Evolutionary conservation across 306 rosid species (phyloP).

Genomic region (Abrus precatorius): DNA sequence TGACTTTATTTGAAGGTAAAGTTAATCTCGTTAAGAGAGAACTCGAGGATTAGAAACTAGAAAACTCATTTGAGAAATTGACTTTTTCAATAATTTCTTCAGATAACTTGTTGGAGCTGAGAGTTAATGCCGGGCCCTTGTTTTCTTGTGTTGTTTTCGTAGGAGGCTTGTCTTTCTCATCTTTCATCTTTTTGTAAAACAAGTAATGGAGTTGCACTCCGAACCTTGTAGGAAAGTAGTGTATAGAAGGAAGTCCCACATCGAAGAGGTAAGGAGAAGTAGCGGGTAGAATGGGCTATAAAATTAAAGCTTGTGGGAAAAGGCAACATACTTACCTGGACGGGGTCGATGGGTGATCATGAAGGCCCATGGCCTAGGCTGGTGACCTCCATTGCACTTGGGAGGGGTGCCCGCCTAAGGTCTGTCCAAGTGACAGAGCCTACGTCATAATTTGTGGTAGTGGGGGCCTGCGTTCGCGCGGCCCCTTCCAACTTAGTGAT

Average conservation of each 20-base stretch:
- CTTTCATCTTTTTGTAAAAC: neutral
- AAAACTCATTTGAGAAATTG: neutral
- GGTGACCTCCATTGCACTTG: constrained; percentile 66
- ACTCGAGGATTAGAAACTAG: neutral
- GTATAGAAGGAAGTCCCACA: constrained; percentile 19
- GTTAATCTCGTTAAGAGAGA: neutral
- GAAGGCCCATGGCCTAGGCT: constrained; percentile 64
- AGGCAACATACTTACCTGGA: constrained; percentile 62
- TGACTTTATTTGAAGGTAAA: neutral
- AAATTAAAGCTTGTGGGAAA: neutral
- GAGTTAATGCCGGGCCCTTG: neutral
- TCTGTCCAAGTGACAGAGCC: constrained; percentile 70
- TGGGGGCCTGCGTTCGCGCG: constrained; percentile 90
- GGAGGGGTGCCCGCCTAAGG: constrained; percentile 69
- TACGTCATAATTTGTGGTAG: constrained; percentile 75
- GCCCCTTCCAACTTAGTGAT: constrained; percentile 47
- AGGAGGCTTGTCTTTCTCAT: too few species aligned
- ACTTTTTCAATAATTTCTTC: neutral
- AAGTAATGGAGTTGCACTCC: neutral
- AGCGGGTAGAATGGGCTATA: neutral
- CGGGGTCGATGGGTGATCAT: constrained; percentile 71
- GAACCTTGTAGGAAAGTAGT: too few species aligned
- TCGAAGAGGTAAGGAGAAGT: neutral
- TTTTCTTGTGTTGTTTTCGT: neutral
- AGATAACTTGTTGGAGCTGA: neutral